Conservation (phyloP, 1,139 yeast species). For the Tardiomyces depauwii region DNA sequence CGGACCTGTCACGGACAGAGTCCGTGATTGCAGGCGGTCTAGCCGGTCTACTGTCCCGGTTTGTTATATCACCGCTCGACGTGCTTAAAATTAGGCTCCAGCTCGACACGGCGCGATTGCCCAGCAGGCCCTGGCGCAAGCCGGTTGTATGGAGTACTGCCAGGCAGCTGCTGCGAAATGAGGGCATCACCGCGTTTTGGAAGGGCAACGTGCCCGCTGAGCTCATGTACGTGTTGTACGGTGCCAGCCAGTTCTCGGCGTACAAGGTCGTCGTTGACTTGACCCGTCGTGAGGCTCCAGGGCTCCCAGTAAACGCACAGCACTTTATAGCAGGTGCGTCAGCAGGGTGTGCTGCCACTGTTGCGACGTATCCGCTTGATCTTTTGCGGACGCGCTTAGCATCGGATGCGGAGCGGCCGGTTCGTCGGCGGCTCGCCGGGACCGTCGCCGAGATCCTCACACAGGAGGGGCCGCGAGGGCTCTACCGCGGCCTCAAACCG, state of each 20-base stretch:
- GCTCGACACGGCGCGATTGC: slow-evolving; percentile 28
- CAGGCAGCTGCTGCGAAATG: slow-evolving; percentile 31
- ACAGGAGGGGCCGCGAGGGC: slow-evolving; percentile 52
- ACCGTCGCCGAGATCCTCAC: slow-evolving; percentile 26
- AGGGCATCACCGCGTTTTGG: slow-evolving; percentile 67
- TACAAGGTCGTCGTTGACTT: slow-evolving; percentile 44
- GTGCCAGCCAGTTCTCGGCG: slow-evolving; percentile 73
- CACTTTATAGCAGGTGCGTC: slow-evolving; percentile 55
- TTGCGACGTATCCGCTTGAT: slow-evolving; percentile 79
- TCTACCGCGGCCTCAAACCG: slow-evolving; percentile 62
- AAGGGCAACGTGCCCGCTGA: slow-evolving; percentile 95
- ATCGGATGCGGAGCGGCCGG: slow-evolving; percentile 17
- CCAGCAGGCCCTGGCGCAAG: slow-evolving; percentile 19
- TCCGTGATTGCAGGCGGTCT: slow-evolving; percentile 56
- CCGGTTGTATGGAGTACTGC: slow-evolving; percentile 22
- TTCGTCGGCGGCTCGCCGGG: slow-evolving; percentile 26
- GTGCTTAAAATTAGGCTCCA: slow-evolving; percentile 81
- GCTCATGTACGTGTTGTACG: slow-evolving; percentile 70
- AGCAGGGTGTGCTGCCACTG: slow-evolving; percentile 68
- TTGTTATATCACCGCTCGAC: slow-evolving; percentile 81
- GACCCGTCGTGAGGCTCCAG: background rate
- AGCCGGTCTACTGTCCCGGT: slow-evolving; percentile 49
- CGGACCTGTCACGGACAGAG: slow-evolving; percentile 22
- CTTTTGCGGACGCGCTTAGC: slow-evolving; percentile 75
- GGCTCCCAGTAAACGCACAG: slow-evolving; percentile 29